Conservation (phyloP, 306 rosid genomes). For the Nissolia schottii region DNA sequence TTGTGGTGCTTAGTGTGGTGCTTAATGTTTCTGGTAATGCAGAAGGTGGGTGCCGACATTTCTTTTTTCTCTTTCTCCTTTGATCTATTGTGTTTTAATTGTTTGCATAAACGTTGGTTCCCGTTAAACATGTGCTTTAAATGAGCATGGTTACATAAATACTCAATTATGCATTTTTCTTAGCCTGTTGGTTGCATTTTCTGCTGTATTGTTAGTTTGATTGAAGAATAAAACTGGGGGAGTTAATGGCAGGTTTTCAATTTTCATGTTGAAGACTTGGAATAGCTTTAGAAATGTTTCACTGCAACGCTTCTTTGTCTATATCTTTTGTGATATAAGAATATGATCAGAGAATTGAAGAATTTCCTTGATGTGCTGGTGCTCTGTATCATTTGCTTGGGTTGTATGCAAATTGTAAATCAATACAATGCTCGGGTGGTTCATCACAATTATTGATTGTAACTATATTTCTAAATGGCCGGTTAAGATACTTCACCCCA, state of each 20-base stretch:
- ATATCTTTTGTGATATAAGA: not conserved
- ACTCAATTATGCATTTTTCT: not conserved
- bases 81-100: not conserved
- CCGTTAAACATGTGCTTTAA: not conserved
- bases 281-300: not conserved
- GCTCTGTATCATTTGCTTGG: too few species aligned
- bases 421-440: too few species aligned
- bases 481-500: too few species aligned
- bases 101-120: not conserved
- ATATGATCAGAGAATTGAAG: too few species aligned
- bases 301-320: not conserved
- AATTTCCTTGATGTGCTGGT: too few species aligned
- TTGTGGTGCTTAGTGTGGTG: not conserved
- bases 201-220: not conserved
- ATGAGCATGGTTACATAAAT: not conserved
- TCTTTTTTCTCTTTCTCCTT: not conserved
- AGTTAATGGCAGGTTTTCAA: not conserved
- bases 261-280: too few species aligned
- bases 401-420: too few species aligned
- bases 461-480: not conserved
- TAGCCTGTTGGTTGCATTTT: not conserved
- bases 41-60: conserved; percentile 24
- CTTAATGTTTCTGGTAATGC: conserved; percentile 22
- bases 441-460: not conserved
- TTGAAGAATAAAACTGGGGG: not conserved